Evolutionary conservation across 2,329 filamentous ascomycete species (phyloP), one percentile per base, ranked within the genome.

Genomic region (Tetracladium maxilliforme): DNA sequence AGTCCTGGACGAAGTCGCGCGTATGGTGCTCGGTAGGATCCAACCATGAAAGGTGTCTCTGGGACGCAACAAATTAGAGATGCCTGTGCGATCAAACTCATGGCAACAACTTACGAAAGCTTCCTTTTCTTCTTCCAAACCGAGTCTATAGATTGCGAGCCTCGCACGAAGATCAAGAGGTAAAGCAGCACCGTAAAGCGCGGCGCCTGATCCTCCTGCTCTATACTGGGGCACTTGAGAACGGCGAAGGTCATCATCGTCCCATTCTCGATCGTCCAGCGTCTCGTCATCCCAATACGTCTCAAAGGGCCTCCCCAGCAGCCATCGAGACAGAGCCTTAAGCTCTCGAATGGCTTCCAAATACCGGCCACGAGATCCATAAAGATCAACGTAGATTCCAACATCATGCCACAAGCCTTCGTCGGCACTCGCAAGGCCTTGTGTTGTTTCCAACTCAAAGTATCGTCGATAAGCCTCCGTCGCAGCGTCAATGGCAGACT

Each of bases 221-320:
- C 59, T 49, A 43, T 78, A 93, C 2, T 64, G 64, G 3, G 64
- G 48, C 5, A 80, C 62, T 29, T 62, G 49, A 3, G 56, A 47
- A 29, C 86, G 71, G 32, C 90, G 74, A 12, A 64, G 58, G 41
- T 83, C 70, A 22, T 74, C 64, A 5, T 66, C 51, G 45, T 98
- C 90, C 70, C 84, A 98, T 51, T 98, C 90, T 29, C 84, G 66
- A 45, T 93, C 84, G 43, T 94, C 82, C 5, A 68, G 58, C 16
- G 64, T 56, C 34, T 65, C 61, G 7, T 61, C 45, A 30, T 92
- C 77, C 90, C 90, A 98, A 40, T 72, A 82, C 1, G 42, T 48
- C 45, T 98, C 86, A 5, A 65, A 56, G 18, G 62, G 56, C 24
- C 90, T 72, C 7, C 81, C 80, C 19, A 93, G 58, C 27, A 93